A percentile compares a stretch with the other conserved stretches of the same genome.
Conservation (phyloP, 2,329 filamentous ascomycete genomes). For the Xylariaceae sp. region DNA sequence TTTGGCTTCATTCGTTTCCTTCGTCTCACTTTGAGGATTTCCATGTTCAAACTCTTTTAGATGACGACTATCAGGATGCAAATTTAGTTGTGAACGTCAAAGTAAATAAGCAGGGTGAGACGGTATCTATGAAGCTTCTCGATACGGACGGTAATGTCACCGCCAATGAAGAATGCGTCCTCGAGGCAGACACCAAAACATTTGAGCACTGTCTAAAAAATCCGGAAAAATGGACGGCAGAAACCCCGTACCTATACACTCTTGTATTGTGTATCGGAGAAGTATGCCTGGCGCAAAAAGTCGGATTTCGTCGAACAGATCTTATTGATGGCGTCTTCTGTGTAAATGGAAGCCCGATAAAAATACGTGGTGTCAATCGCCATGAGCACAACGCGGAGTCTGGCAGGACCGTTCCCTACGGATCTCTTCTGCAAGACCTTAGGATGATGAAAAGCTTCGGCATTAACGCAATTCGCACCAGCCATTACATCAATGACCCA, state of each 20-base stretch:
- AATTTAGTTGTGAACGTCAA: conserved; percentile 54
- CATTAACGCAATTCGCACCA: conserved; percentile 72
- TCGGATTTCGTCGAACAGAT: conserved; percentile 69
- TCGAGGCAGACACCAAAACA: conserved; percentile 47
- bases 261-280: conserved; percentile 47
- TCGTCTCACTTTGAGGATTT: conserved; percentile 61
- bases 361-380: conserved; percentile 71
- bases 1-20: conserved; percentile 68
- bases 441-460: conserved; percentile 71
- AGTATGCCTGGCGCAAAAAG: conserved; percentile 54
- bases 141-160: conserved; percentile 42
- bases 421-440: conserved; percentile 66
- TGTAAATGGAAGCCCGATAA: conserved; percentile 69
- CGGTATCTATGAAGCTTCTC: conserved; percentile 45
- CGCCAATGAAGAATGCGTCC: conserved; percentile 33
- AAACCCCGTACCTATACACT: conserved; percentile 68
- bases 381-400: conserved; percentile 72
- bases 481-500: conserved; percentile 69
- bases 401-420: conserved; percentile 66
- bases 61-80: conserved; percentile 60
- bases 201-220: conserved; percentile 49
- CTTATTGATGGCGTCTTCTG: conserved; percentile 65
- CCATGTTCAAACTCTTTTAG: conserved; percentile 60
- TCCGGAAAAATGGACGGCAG: conserved; percentile 71
- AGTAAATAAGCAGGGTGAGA: conserved; percentile 44